Conservation (phyloP, 2,329 filamentous ascomycete species). For the Aspergillus ochraceoroseus region DNA sequence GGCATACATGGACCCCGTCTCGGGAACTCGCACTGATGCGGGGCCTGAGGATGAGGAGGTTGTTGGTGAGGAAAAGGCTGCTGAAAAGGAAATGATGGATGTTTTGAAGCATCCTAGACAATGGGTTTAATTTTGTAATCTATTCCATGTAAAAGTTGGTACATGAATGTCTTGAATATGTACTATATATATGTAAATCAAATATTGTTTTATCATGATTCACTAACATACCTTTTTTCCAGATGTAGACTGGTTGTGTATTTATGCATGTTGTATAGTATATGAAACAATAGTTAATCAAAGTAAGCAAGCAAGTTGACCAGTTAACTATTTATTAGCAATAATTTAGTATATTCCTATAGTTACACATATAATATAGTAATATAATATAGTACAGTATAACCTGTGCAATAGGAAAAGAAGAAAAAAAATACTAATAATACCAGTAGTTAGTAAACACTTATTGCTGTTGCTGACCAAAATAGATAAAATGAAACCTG, state of each 20-base stretch:
- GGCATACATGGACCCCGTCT: slow-evolving; percentile 80
- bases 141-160: background rate
- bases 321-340: too few species aligned
- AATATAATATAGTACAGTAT: background rate
- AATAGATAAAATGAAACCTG: too few species aligned
- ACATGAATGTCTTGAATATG: slow-evolving; percentile 9
- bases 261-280: too few species aligned
- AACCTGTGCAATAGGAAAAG: too few species aligned
- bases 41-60: slow-evolving; percentile 44
- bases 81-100: slow-evolving; percentile 73
- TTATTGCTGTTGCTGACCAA: too few species aligned
- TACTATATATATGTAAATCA: slow-evolving; percentile 4
- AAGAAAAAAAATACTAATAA: background rate
- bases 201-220: too few species aligned
- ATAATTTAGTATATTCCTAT: background rate
- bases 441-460: background rate
- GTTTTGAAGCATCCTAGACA: slow-evolving; percentile 59
- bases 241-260: too few species aligned
- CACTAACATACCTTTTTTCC: too few species aligned
- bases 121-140: slow-evolving; percentile 48
- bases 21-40: slow-evolving; percentile 46
- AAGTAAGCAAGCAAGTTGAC: too few species aligned
- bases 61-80: slow-evolving; percentile 32
- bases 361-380: too few species aligned
- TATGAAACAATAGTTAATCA: too few species aligned